Evolutionary conservation across 2,329 filamentous ascomycete genomes (phyloP).

Genomic region (Chrysoporthe cubensis): DNA sequence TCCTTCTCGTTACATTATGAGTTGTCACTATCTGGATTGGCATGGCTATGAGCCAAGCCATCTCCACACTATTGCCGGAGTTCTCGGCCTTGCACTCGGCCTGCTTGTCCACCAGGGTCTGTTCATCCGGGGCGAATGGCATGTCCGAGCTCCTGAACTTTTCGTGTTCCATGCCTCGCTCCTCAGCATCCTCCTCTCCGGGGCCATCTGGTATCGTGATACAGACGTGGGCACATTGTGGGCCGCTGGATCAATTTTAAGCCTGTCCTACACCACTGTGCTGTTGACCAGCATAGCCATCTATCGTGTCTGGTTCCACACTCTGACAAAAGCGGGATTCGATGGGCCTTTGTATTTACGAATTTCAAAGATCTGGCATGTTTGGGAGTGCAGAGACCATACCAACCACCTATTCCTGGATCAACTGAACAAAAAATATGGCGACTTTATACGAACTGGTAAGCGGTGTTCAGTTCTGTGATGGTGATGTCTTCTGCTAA

Average conservation of each 20-base stretch:
- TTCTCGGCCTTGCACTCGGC: not conserved
- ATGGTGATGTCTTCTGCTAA: not conserved
- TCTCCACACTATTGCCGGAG: not conserved
- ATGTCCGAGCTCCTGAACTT: not conserved
- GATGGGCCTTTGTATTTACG: not conserved
- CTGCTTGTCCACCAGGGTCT: not conserved
- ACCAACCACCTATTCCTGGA: constrained; percentile 33
- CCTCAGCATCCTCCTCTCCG: not conserved
- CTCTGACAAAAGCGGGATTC: not conserved
- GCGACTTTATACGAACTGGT: constrained; percentile 36
- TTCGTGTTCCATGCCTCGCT: not conserved
- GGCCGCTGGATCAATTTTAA: not conserved
- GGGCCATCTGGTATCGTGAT: not conserved
- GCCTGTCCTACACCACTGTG: not conserved
- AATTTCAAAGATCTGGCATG: constrained; percentile 41
- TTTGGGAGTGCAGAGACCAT: constrained; percentile 34
- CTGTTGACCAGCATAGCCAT: not conserved
- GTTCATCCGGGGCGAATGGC: not conserved
- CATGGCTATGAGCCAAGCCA: not conserved
- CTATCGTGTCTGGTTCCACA: not conserved
- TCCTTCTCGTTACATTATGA: not conserved
- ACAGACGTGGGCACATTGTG: not conserved
- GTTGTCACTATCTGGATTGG: not conserved
- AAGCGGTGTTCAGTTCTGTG: not conserved
- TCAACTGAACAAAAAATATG: constrained; percentile 32